A percentile compares a stretch with the other conserved stretches of the same genome.
Conservation (phyloP, 106 monocot genomes). For the Xerophyta viscosa region DNA sequence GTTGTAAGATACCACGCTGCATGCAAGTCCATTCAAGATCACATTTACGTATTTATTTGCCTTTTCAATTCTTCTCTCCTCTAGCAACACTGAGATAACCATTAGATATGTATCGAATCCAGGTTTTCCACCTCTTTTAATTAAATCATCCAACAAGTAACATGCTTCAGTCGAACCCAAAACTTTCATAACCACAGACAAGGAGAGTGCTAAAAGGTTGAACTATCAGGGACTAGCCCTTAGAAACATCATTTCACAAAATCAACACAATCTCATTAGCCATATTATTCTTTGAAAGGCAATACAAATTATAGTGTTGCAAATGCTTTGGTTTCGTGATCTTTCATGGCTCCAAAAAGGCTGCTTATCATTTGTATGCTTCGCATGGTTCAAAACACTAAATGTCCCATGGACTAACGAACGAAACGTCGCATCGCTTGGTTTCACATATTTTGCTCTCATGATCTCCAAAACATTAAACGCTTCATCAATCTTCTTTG, state of each 20-base stretch:
- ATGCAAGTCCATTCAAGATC: slow-evolving; percentile 39
- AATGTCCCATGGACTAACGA: slow-evolving; percentile 76
- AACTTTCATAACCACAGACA: slow-evolving; percentile 35
- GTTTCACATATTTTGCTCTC: slow-evolving; percentile 47
- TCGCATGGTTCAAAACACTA: slow-evolving; percentile 23
- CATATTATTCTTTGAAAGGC: slow-evolving; percentile 67
- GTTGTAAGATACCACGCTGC: slow-evolving; percentile 73
- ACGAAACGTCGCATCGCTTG: slow-evolving; percentile 64
- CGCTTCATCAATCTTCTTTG: slow-evolving; percentile 56
- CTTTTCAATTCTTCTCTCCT: slow-evolving; percentile 21
- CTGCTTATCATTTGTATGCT: slow-evolving; percentile 41
- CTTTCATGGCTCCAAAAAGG: slow-evolving; percentile 30
- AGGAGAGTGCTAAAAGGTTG: slow-evolving; percentile 41
- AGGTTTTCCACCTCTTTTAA: slow-evolving; percentile 63
- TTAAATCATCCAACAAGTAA: slow-evolving; percentile 49
- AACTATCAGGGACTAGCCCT: slow-evolving; percentile 40
- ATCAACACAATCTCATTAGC: slow-evolving; percentile 36
- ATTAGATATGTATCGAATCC: slow-evolving; percentile 52
- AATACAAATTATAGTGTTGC: slow-evolving; percentile 46
- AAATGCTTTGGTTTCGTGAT: slow-evolving; percentile 24
- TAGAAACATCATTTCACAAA: slow-evolving; percentile 22
- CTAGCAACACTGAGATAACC: slow-evolving; percentile 28
- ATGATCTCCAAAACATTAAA: slow-evolving; percentile 49
- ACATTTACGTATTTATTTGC: slow-evolving; percentile 30
- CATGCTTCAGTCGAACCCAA: slow-evolving; percentile 29